Evolutionary conservation across 805 yeast genomes (phyloP), one percentile per base, ranked within the genome.

Genomic region (Candida chauliodis): DNA sequence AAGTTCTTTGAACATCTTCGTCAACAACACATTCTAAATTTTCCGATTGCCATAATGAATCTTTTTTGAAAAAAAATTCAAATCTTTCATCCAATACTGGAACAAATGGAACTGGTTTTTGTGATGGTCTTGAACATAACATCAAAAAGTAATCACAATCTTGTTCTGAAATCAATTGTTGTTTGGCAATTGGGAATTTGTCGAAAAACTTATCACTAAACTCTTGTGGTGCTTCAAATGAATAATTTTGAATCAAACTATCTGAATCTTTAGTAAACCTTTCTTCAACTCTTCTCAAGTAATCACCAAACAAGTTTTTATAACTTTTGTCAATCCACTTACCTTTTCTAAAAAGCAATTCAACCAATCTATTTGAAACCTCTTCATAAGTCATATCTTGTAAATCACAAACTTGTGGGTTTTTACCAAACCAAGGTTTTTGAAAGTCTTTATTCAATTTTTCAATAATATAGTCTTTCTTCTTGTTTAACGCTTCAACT

Each of bases 31-130:
- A 86, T 61, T 89, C 97, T 59, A 93, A 77, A 61, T 87, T 91
- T 73, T 93, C 98, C 17, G 96, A 85, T 76, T 93, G 99, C 99
- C 99, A 93, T 62, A 93, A 75, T 21, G 98, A 91, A 66, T 93
- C 99, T 73, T 93, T 93, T 80, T 93, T 93, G 79, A 93, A 93
- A 78, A 85, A 93, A 58, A 83, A 81, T 66, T 93, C 97, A 55
- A 93, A 88, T 71, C 87, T 84, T 50, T 87, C 95, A 59, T 93
- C 96, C 61, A 93, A 75, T 15, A 87, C 84, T 36, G 99, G 99
- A 52, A 93, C 90, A 52, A 93, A 93, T 47, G 99, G 99, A 59
- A 89, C 96, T 23, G 99, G 99, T 70, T 93, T 93, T 71, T 91
- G 97, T 44, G 67, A 56, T 52, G 96, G 96, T 57, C 80, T 80